Base-by-base conservation (phyloP, 169 alveolate genomes). In the Cryptosporidium muris region DNA sequence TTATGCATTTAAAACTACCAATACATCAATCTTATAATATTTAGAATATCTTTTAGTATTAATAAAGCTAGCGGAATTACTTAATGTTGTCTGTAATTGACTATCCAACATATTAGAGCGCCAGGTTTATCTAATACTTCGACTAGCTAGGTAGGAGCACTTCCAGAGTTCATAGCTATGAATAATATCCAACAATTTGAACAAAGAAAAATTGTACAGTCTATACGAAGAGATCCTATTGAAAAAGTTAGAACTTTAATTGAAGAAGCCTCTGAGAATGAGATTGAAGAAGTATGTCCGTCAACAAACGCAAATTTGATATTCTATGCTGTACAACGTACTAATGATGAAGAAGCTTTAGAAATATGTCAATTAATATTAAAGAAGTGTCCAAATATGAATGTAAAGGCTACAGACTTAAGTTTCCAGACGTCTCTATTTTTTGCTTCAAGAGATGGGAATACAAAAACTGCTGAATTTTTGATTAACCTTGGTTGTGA, bases 401-500 rank as follows among this genome's bases (percentile, higher is more conserved):
- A 92, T 56, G 95, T 96, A 2, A 66, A 67, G 56, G 66, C 93
- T 11, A 89, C 90, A 54, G 98, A 95, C 81, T 82, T 92, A 53
- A 92, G 95, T 89, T 92, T 94, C 45, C 97, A 96, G 66, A 94
- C 97, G n/a, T 93, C 97, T 38, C 89, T 96, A 16, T 96, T 95
- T 91, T 96, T 95, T 91, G 98, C 97, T 3, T 96, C 97, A 6
- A 91, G 98, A 64, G 98, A 96, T 65, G 98, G 98, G 0, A 93
- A 94, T 66, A 88, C 88, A 34, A 91, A 90, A 66, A 91, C 93
- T 38, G 92, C 94, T 64, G 91, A 93, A 5, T 96, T 90, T 82
- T 88, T 96, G 66, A 88, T 93, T 9, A 93, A 91, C 8, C 81
- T 91, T 45, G 98, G 98, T 5, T 92, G 96, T 54, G 91, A 95